Base-by-base conservation (phyloP, 2,329 filamentous ascomycete species). In the Trichophyton equinum region DNA sequence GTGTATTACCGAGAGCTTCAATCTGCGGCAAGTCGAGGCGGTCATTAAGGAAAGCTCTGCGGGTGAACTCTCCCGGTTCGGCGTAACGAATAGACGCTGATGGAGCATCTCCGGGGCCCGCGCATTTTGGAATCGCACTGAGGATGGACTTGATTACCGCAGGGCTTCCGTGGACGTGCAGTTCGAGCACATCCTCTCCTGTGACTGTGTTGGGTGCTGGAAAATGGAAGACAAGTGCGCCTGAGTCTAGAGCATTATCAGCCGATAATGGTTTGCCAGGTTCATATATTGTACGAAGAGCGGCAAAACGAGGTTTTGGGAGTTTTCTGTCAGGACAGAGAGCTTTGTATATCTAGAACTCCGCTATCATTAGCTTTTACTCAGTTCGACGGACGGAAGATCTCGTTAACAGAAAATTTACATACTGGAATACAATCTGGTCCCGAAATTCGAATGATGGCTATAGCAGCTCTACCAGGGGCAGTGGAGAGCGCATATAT, bases 401-500 rank as follows among this genome's bases (percentile, higher is more conserved):
- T 15, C 3, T 13, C 5, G 6, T 8, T 30, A 33, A 51, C 9
- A 49, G 55, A 20, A 40, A 2, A 4, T 30, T 25, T 18, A 63
- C 75, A 67, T 77, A 89, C 86, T 68, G 85, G 78, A 62, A 82
- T 74, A 73, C 88, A 92, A 51, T 85, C 83, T 30, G 88, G 81
- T 0, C 94, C 94, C 3, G 94, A 96, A 27, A 96, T 80, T 13
- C 94, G 84, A 59, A 97, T 85, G 40, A 97, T 85, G 1, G 92
- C 92, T 71, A 99, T 96, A 1, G 91, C 94, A 49, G 90, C 91
- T 70, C 85, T 85, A 1, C 92, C 94, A 9, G 87, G 79, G 0
- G 89, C 90, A 0, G 91, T 95, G 0, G 92, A 96, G 0, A 97
- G 77, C 0, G 94, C 94, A 73, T 95, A 97, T 59, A 99, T 95